A percentile compares a stretch with the other conserved stretches of the same genome.
phyloP scores from a whole-genome alignment of 345 rosid genomes.

The Citrus unshiu region DNA sequence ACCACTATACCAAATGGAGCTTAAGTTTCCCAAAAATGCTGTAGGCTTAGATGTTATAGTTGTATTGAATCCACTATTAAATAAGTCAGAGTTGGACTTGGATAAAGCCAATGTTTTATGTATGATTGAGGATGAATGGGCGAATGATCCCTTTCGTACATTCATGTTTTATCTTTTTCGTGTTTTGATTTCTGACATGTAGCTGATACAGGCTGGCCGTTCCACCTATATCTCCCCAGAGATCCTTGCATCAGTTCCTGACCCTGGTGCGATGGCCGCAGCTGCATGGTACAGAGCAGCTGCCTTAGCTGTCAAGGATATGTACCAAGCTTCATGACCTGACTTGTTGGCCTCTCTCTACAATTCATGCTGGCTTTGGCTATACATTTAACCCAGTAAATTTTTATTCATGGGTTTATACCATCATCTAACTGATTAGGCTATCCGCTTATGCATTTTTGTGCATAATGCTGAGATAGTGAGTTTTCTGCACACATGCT shows the following conservation, averaged over 20 bases:
- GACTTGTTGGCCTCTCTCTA: background rate
- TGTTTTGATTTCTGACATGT: slow-evolving; percentile 9
- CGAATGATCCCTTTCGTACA: background rate
- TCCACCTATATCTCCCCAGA: slow-evolving; percentile 67
- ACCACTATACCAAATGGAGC: background rate
- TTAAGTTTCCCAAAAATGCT: background rate
- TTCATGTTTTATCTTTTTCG: background rate
- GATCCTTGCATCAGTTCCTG: slow-evolving; percentile 66
- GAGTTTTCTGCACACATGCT: slow-evolving; percentile 8
- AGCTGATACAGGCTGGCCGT: slow-evolving; percentile 67
- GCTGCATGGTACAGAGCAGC: slow-evolving; percentile 94
- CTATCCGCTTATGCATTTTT: slow-evolving; percentile 50
- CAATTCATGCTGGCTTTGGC: background rate
- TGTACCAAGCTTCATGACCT: slow-evolving; percentile 20
- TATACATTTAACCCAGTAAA: slow-evolving; percentile 1
- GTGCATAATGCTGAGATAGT: slow-evolving; percentile 50
- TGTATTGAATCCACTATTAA: background rate
- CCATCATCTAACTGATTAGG: slow-evolving; percentile 21
- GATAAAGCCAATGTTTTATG: background rate
- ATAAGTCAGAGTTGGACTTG: background rate
- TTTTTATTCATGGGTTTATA: slow-evolving; percentile 14
- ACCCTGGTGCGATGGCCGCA: slow-evolving; percentile 94
- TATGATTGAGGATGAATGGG: background rate
- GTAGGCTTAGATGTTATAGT: background rate
- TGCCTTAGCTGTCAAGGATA: slow-evolving; percentile 71